phyloP scores from a whole-genome alignment of 2,329 filamentous ascomycete species.

The Fusarium papillatum region DNA sequence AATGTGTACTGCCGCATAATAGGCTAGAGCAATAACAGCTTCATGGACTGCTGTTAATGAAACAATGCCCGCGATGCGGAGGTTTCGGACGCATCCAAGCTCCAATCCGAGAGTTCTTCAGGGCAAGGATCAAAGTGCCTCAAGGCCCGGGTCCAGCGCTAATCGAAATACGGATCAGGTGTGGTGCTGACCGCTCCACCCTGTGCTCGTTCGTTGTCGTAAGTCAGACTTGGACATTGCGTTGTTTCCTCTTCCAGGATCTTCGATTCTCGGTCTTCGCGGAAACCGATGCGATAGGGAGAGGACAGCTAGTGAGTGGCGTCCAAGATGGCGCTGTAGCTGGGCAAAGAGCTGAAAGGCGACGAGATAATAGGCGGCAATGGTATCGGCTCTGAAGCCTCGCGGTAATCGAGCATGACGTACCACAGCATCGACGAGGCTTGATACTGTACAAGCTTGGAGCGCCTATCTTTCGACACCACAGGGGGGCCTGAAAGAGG shows the following conservation, averaged over 20 bases:
- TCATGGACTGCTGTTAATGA: conserved; percentile 17
- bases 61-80: conserved; percentile 22
- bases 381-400: background rate
- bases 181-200: conserved; percentile 31
- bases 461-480: conserved; percentile 4
- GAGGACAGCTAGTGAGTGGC: conserved; percentile 18
- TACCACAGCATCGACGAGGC: background rate
- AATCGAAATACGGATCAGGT: conserved; percentile 32
- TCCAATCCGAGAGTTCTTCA: conserved; percentile 10
- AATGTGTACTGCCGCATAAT: background rate
- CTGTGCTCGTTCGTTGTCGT: conserved; percentile 18
- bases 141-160: conserved; percentile 22
- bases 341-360: conserved; percentile 2
- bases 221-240: conserved; percentile 16
- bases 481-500: background rate
- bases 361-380: background rate
- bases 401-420: background rate
- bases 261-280: conserved; percentile 7
- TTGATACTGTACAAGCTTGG: background rate
- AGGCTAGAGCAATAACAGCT: background rate
- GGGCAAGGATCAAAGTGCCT: conserved; percentile 29
- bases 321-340: conserved; percentile 1
- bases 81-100: conserved; percentile 30
- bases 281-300: conserved; percentile 1
- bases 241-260: conserved; percentile 5